Base-by-base conservation (phyloP, 2,329 filamentous ascomycete genomes). In the Chaetomium globosum region DNA sequence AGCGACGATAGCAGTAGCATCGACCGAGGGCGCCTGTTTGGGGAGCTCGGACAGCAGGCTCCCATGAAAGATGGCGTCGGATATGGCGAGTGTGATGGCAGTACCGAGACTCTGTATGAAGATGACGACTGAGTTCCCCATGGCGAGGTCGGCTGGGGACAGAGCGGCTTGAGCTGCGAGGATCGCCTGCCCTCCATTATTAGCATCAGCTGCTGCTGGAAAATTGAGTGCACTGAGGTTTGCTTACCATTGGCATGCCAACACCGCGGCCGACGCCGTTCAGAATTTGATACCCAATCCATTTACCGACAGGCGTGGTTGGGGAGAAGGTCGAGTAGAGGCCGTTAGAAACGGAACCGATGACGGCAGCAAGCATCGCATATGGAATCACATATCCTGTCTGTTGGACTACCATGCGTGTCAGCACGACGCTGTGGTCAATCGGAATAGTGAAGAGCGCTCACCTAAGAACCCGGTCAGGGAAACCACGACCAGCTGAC, bases 1-100 rank as follows among this genome's bases (percentile, higher is more conserved):
- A 4, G 53, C 60, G 52, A 80, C 69, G n/a, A 80, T 68, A 1
- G 66, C 64, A 2, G 70, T 53, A 0, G 75, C 55, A 63, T 74
- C 67, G 66, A 74, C 71, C 39, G 63, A 26, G 59, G 77, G 67
- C 1, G 74, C 75, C 8, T 70, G 67, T 21, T 59, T 39, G 0
- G 48, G 19, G 4, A 80, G 65, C 16, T 68, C 67, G 1, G 65
- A 55, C 1, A 55, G 56, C 7, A 80, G 70, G 57, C 67, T 69
- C 21, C 70, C 43, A 30, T 70, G 33, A 36, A 76, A 75, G n/a
- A 75, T 69, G 28, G 67, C 68, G 59, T 74, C 72, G 8, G 70
- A 69, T 4, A 70, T 28, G 0, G 70, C 68, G 19, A 76, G 67
- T n/a, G 68, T 59, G 30, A 75, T 60, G 2, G 74, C 65, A 12